Evolutionary conservation across 2,329 filamentous ascomycete genomes (phyloP).

Genomic region (Neoscytalidium dimidiatum): DNA sequence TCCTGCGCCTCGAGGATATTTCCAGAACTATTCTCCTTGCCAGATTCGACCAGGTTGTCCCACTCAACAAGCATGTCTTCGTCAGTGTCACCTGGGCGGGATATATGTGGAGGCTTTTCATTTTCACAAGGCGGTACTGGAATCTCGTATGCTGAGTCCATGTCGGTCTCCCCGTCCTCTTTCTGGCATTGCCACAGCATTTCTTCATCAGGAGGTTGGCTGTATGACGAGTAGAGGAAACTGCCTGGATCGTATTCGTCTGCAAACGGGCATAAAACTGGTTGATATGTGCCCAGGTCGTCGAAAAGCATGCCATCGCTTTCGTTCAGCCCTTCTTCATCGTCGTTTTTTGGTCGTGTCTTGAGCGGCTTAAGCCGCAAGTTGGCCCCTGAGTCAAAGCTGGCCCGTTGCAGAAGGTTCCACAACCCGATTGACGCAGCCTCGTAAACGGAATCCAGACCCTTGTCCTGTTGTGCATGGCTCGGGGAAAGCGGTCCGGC

Average conservation of each 20-base stretch:
- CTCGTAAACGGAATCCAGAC: background rate
- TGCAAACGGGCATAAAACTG: background rate
- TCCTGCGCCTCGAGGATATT: background rate
- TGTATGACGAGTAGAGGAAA: background rate
- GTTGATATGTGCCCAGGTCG: background rate
- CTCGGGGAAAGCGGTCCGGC: conserved; percentile 1
- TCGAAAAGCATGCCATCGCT: background rate
- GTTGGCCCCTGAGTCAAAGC: conserved; percentile 17
- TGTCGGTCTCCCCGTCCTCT: background rate
- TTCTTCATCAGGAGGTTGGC: background rate
- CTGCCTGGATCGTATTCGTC: background rate
- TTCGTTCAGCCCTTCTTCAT: background rate
- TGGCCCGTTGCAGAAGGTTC: conserved; percentile 15
- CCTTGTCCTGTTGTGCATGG: background rate
- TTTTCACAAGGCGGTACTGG: background rate
- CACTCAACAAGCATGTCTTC: background rate
- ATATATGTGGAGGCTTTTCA: background rate
- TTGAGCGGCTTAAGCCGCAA: conserved; percentile 14
- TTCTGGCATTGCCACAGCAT: conserved; percentile 18
- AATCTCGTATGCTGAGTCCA: background rate
- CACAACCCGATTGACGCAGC: conserved; percentile 11
- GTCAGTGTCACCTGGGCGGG: background rate
- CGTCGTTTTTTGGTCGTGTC: background rate
- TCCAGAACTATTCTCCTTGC: background rate
- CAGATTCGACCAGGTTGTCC: background rate